Percentiles rank a stretch among this genome's conserved stretches.
Evolutionary conservation across 2,329 filamentous ascomycete genomes (phyloP).

Genomic region (Reticulascus tulasneorum): DNA sequence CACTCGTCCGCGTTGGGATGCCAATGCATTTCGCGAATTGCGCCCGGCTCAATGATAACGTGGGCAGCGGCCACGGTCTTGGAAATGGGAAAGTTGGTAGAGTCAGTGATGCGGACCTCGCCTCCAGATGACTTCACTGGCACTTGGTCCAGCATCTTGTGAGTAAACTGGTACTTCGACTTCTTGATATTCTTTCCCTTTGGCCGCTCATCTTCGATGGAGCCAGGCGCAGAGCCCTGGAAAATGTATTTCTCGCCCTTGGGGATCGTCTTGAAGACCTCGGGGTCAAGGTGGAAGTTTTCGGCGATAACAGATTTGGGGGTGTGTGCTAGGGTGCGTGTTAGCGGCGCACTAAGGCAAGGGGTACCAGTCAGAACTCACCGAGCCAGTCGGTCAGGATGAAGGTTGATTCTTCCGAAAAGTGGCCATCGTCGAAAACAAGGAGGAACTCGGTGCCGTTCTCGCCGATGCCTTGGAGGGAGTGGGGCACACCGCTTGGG

Average conservation of each 20-base stretch:
- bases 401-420: slow-evolving; percentile 64
- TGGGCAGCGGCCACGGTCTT: slow-evolving; percentile 70
- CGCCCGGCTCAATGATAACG: slow-evolving; percentile 66
- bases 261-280: slow-evolving; percentile 67
- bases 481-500: slow-evolving; percentile 72
- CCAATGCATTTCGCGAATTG: slow-evolving; percentile 79
- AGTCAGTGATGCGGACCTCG: slow-evolving; percentile 69
- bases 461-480: slow-evolving; percentile 44
- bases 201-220: slow-evolving; percentile 63
- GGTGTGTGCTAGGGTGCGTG: slow-evolving; percentile 50
- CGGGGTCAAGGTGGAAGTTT: slow-evolving; percentile 70
- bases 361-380: slow-evolving; percentile 25
- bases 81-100: slow-evolving; percentile 70
- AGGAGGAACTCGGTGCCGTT: slow-evolving; percentile 31
- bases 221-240: slow-evolving; percentile 60
- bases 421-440: slow-evolving; percentile 45
- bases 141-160: slow-evolving; percentile 67
- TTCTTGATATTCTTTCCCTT: slow-evolving; percentile 58
- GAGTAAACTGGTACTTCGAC: slow-evolving; percentile 65
- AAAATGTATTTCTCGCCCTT: slow-evolving; percentile 73
- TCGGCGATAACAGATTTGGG: slow-evolving; percentile 68
- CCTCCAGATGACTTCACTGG: slow-evolving; percentile 65
- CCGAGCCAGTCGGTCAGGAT: slow-evolving; percentile 69
- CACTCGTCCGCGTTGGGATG: slow-evolving; percentile 76
- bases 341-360: slow-evolving; percentile 10